Conservation (phyloP, 305 asterid genomes). For the Andrographis paniculata region DNA sequence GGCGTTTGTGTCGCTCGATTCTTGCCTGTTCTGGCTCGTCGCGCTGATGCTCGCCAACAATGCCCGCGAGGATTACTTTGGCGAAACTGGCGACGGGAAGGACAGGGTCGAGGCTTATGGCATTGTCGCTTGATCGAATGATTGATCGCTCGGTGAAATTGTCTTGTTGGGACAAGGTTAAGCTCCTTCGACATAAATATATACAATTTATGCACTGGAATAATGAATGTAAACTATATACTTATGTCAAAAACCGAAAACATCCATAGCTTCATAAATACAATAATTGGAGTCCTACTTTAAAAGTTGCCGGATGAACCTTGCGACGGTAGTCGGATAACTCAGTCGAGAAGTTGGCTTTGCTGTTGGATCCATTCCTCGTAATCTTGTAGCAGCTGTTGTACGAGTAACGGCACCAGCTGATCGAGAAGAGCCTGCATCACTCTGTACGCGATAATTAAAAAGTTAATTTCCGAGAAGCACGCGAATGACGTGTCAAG, state of each 20-base stretch:
- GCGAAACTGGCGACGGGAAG: slow-evolving; percentile 22
- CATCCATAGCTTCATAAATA: too few species aligned
- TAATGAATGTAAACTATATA: too few species aligned
- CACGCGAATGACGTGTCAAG: too few species aligned
- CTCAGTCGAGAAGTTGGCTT: slow-evolving; percentile 17
- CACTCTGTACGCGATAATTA: slow-evolving; percentile 41
- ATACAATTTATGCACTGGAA: too few species aligned
- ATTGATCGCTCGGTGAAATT: too few species aligned
- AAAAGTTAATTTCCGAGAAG: too few species aligned
- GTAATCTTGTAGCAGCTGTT: slow-evolving; percentile 62
- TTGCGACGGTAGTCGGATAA: too few species aligned
- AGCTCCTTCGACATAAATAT: too few species aligned
- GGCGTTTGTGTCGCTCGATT: slow-evolving; percentile 76
- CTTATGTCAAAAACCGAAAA: too few species aligned
- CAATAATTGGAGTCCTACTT: too few species aligned
- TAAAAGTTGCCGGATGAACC: too few species aligned
- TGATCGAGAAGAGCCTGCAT: slow-evolving; percentile 82
- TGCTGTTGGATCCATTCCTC: slow-evolving; percentile 51
- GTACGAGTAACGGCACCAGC: slow-evolving; percentile 56
- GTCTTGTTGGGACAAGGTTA: too few species aligned
- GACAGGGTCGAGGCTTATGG: background rate
- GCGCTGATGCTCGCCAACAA: slow-evolving; percentile 73
- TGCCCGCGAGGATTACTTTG: slow-evolving; percentile 74
- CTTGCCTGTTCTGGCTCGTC: slow-evolving; percentile 79
- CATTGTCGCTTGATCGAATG: background rate